Evolutionary conservation across 345 rosid species (phyloP).

Genomic region (Durio zibethinus): DNA sequence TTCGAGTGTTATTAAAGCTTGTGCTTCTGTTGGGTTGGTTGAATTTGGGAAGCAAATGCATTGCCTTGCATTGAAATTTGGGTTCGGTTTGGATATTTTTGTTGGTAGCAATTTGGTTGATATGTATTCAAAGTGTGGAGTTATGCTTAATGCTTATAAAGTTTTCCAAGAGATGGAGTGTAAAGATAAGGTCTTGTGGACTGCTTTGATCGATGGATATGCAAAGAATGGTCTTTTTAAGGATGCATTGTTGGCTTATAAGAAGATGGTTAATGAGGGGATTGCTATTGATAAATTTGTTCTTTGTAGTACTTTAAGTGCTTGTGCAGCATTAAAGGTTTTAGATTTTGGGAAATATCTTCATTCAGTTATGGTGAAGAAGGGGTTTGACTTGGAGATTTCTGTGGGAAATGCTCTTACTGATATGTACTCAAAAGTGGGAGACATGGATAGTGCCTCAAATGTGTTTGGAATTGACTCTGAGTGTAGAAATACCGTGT

Average conservation of each 20-base stretch:
- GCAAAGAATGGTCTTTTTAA: constrained; percentile 31
- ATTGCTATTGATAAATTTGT: constrained; percentile 20
- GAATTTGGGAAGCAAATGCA: constrained; percentile 12
- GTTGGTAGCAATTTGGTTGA: constrained; percentile 18
- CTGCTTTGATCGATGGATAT: constrained; percentile 34
- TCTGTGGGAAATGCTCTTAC: constrained; percentile 36
- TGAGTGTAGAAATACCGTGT: constrained; percentile 27
- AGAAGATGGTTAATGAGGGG: constrained; percentile 19
- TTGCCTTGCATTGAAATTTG: constrained; percentile 11
- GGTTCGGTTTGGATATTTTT: constrained; percentile 14
- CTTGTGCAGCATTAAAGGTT: constrained; percentile 32
- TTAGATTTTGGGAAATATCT: constrained; percentile 30
- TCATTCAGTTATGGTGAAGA: constrained; percentile 26
- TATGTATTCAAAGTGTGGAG: constrained; percentile 18
- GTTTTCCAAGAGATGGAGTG: constrained; percentile 31
- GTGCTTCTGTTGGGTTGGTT: constrained; percentile 10
- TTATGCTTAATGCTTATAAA: constrained; percentile 23
- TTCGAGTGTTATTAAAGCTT: constrained; percentile 18
- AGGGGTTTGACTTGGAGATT: constrained; percentile 28
- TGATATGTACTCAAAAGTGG: constrained; percentile 32
- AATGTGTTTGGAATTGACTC: constrained; percentile 25
- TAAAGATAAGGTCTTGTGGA: constrained; percentile 34
- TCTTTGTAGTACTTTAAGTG: constrained; percentile 23
- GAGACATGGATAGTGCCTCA: constrained; percentile 32
- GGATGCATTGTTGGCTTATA: constrained; percentile 26